Evolutionary conservation across 176 grass and related monocot genomes (phyloP), one percentile per base, ranked within the genome.

Genomic region (Chloris gayana): DNA sequence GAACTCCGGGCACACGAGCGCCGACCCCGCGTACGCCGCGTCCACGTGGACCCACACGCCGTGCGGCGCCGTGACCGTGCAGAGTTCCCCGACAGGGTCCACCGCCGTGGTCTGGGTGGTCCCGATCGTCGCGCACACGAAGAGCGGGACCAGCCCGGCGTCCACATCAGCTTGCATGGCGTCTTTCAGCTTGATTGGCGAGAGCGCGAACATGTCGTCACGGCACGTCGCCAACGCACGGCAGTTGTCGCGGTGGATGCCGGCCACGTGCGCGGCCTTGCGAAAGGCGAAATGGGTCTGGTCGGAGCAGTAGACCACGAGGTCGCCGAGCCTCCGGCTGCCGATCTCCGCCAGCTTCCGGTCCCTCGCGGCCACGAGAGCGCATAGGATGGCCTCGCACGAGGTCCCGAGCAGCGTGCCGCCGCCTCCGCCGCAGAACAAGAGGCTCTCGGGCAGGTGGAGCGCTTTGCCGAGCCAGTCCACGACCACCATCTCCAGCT

Each of bases 281-380:
- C 63, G 54, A 17, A 88, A 45, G 1, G 80, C 45, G 19, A 72
- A 77, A 27, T 88, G 86, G 1, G 86, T 88, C 35, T 88, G 73
- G 44, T 88, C 73, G 41, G 86, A 88, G 14, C 51, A 69, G 35
- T 88, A 88, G 6, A 83, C 68, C 39, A 83, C 86, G 53, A 88
- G 33, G 44, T 83, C 67, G 0, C 62, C 60, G 51, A 79, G 44
- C 13, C 80, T 30, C 2, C 50, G 1, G n/a, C 38, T 1, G 0
- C 80, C 54, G 11, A 78, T 45, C 22, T 77, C 44, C 9, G 49
- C 37, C 13, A 88, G 72, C 30, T 51, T 67, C 39, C n/a, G 32
- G 39, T 88, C 79, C 17, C 85, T 53, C 0, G 85, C 85, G 14
- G 85, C 85, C 1, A 77, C 72, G 9, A 88, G 29, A 7, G 85